Evolutionary conservation across 768 basidiomycete species (phyloP), one percentile per base, ranked within the genome.

Genomic region (Mycena polygramma): DNA sequence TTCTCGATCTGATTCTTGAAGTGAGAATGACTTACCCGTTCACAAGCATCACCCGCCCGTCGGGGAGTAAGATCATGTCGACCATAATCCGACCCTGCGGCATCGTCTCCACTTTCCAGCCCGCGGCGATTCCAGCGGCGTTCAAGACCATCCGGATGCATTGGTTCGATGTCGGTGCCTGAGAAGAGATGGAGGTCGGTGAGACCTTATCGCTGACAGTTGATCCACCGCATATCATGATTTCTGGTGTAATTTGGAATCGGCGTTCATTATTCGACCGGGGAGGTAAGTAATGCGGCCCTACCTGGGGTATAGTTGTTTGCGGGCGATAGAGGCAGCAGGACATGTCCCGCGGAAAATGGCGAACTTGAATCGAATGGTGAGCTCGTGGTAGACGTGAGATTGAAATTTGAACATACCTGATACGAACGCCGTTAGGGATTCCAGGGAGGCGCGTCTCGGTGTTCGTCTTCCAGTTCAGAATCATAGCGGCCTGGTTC

Each of bases 171-270:
- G 85, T 83, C n/a, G 84, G 82, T 24, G 78, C 77, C 66, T 84
- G 84, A 14, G 82, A 81, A 6, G 79, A 78, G 17, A 83, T 68
- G 13, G 80, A 74, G 11, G 64, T 73, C 9, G 79, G 64, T 4
- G 79, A 74, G 8, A 76, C 75, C 7, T 69, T 73, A 51, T 83
- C 82, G 57, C 77, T 78, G 2, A 80, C 73, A 15, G 78, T 81
- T 13, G 82, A 78, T 26, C 86, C 86, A 43, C 86, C 86, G 71
- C 86, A 87, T 49, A 87, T 81, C 48, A 87, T 79, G 30, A 87
- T 78, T 69, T 85, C 84, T 5, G 30, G 30, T 30, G 30, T 6
- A 30, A 30, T 30, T n/a, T 30, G 30, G 3, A 30, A 2, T 30
- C 30, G 30, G 30, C 30, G 30, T 30, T 30, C 30, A 30, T 30